A percentile compares a stretch with the other conserved stretches of the same genome.
Conservation (phyloP, 2,329 filamentous ascomycete genomes). For the Ophidiomyces ophidiicola region DNA sequence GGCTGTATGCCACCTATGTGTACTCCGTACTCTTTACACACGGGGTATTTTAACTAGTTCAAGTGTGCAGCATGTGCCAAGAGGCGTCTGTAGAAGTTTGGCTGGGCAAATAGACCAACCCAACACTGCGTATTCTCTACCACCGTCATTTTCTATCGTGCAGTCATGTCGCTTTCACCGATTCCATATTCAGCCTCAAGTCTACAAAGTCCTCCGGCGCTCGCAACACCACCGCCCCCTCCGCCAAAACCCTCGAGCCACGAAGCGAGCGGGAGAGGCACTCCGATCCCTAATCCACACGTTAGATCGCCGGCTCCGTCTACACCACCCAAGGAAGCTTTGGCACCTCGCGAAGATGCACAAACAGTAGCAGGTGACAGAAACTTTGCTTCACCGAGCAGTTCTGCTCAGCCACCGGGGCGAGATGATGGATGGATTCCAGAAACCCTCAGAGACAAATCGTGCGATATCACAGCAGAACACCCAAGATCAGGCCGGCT, state of each 20-base stretch:
- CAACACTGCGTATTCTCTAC: neutral
- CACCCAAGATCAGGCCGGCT: slow-evolving; percentile 6
- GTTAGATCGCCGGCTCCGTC: slow-evolving; percentile 32
- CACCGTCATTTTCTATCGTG: neutral
- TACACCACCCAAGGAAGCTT: slow-evolving; percentile 22
- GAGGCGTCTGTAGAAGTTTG: no score
- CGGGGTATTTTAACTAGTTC: no score
- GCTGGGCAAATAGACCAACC: neutral
- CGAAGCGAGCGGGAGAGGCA: slow-evolving; percentile 55
- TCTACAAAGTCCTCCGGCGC: neutral
- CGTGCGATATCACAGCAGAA: slow-evolving; percentile 41
- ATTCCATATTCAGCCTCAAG: slow-evolving; percentile 3
- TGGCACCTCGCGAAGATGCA: slow-evolving; percentile 15
- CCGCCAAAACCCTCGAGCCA: slow-evolving; percentile 61
- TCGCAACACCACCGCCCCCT: slow-evolving; percentile 51
- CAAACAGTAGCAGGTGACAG: slow-evolving; percentile 9
- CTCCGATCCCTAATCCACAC: slow-evolving; percentile 43
- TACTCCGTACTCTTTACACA: no score
- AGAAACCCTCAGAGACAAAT: slow-evolving; percentile 62
- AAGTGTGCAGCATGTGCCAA: no score
- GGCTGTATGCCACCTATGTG: no score
- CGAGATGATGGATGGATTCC: slow-evolving; percentile 63
- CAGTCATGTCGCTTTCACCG: slow-evolving; percentile 6
- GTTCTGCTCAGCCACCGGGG: slow-evolving; percentile 23
- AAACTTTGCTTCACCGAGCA: slow-evolving; percentile 13